Conservation (phyloP, 805 yeast genomes). For the Myxozyma sirexii region DNA sequence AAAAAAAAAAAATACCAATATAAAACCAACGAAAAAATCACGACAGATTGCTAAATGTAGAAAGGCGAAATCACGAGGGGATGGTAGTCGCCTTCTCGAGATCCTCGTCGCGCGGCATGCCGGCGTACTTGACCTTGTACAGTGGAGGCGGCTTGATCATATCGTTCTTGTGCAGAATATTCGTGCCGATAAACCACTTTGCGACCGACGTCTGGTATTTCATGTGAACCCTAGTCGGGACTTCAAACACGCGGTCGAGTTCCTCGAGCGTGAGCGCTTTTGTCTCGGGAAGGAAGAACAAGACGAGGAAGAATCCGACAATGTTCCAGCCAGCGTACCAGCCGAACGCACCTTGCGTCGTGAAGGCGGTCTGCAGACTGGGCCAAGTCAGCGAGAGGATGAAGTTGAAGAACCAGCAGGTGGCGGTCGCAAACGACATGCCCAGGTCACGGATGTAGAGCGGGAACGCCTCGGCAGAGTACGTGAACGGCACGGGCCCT, state of each 20-base stretch:
- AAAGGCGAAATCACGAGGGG: too few relatives aligned
- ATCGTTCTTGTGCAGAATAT: constrained; percentile 10
- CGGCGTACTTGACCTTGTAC: neutral
- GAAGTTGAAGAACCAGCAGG: constrained; percentile 56
- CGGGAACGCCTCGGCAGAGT: constrained; percentile 83
- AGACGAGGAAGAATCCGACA: constrained; percentile 62
- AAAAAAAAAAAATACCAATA: neutral
- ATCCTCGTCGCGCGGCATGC: neutral
- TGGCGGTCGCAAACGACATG: constrained; percentile 76
- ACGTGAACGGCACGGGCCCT: constrained; percentile 89
- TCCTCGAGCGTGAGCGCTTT: constrained; percentile 64
- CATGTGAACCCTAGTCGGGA: constrained; percentile 24
- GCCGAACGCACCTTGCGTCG: constrained; percentile 83
- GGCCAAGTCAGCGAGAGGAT: constrained; percentile 80
- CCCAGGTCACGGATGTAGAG: constrained; percentile 78
- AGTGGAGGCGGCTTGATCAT: constrained; percentile 11
- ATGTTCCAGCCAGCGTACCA: constrained; percentile 88
- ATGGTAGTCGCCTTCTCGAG: neutral
- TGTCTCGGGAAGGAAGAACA: constrained; percentile 63
- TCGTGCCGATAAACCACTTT: constrained; percentile 43
- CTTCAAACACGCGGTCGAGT: constrained; percentile 46
- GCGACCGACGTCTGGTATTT: constrained; percentile 43
- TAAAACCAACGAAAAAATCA: neutral
- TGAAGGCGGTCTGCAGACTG: constrained; percentile 62
- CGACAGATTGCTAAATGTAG: too few relatives aligned